Base-by-base conservation (phyloP, 345 rosid genomes). In the Durio zibethinus region DNA sequence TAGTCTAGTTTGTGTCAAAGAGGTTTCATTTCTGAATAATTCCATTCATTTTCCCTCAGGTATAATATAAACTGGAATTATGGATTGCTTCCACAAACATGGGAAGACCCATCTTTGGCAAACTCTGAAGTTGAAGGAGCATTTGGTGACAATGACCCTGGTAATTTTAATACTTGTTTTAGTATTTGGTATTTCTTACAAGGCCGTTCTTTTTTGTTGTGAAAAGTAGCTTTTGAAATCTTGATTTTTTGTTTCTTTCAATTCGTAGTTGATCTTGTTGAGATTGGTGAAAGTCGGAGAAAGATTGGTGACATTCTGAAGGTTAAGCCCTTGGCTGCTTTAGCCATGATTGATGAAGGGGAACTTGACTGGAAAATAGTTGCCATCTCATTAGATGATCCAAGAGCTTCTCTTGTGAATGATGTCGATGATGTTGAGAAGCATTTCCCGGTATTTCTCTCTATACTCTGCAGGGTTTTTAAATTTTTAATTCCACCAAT, bases 351-450 rank as follows among this genome's bases (percentile, higher is more conserved):
- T 82, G 99, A 97, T 80, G 99, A 97, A 81, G 99, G 99, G 71
- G 98, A 97, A 79, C 92, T 97, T 72, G 97, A 94, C 87, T 97
- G 98, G 99, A 97, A 97, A 85, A 90, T 97, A 67, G 93, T 97
- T 77, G 93, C 93, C 36, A 90, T 94, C 80, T 92, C 99, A 38
- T 62, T 96, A 85, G 98, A 92, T 85, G 99, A 96, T 77, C 95
- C 98, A 71, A 91, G 86, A 80, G 98, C 99, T 85, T 85, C 95
- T 80, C 94, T 92, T 79, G 93, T 94, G 67, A 88, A 94, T 83
- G 97, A 97, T 80, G 87, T 89, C 63, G 94, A 89, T 69, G 97
- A 92, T 77, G 97, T 90, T 14, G 96, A 97, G 86, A 88, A 92
- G 79, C 97, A 97, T 86, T 97, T 97, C 80, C 96, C 97, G 23